phyloP scores from a whole-genome alignment of 1,284 basidiomycete genomes.

The Malassezia yamatoensis region DNA sequence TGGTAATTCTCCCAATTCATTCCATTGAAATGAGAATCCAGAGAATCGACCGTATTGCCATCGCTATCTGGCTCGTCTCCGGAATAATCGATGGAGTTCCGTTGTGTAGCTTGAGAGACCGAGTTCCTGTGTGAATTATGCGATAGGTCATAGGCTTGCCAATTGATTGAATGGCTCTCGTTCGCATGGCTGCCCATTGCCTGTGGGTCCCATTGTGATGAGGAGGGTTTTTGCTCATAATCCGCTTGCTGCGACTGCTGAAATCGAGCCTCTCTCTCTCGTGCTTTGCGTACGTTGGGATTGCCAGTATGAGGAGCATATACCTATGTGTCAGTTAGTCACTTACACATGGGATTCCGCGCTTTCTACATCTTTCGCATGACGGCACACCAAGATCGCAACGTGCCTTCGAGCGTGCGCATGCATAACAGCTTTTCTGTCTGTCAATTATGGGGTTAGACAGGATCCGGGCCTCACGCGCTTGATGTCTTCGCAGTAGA shows the following conservation, averaged over 20 bases:
- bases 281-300: conserved; percentile 13
- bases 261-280: not conserved
- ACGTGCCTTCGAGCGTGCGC: conserved; percentile 13
- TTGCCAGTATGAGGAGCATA: conserved; percentile 17
- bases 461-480: conserved; percentile 9
- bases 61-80: conserved; percentile 15
- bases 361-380: conserved; percentile 13
- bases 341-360: conserved; percentile 9
- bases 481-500: conserved; percentile 12
- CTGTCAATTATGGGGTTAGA: conserved; percentile 6
- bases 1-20: not conserved
- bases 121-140: too few relatives aligned
- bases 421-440: conserved; percentile 18
- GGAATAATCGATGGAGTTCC: conserved; percentile 3
- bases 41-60: conserved; percentile 7
- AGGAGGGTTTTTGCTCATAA: too few relatives aligned
- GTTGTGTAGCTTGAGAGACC: not conserved
- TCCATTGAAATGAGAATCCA: conserved; percentile 1
- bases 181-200: too few relatives aligned
- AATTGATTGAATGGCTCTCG: too few relatives aligned
- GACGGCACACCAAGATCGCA: conserved; percentile 13
- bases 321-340: not conserved
- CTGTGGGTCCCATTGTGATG: too few relatives aligned
- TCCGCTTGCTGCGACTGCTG: too few relatives aligned
- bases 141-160: too few relatives aligned